A percentile compares a stretch with the other conserved stretches of the same genome.
Conservation (phyloP, 768 basidiomycete genomes). For the Lepiota venenata region DNA sequence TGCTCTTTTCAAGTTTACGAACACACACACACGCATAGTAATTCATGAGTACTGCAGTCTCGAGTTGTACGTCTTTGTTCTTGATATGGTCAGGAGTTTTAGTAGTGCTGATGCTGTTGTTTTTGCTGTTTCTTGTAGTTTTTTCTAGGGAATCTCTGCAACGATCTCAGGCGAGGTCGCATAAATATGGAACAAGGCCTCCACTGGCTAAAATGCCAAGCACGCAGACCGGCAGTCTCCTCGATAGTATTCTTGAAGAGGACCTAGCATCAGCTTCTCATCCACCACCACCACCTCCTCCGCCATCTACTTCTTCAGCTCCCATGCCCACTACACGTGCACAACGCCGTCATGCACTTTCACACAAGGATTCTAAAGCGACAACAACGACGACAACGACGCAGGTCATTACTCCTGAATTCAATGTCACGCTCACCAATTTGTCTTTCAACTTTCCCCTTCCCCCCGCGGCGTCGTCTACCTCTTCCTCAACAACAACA, state of each 20-base stretch:
- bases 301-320: constrained; percentile 8
- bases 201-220: constrained; percentile 2
- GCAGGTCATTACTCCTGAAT: constrained; percentile 13
- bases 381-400: constrained; percentile 28
- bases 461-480: constrained; percentile 31
- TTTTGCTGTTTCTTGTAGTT: constrained; percentile 17
- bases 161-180: constrained; percentile 4
- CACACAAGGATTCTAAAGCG: constrained; percentile 1
- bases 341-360: constrained; percentile 25
- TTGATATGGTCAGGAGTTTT: no score
- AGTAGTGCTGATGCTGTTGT: no score
- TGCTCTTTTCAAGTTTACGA: no score
- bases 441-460: constrained; percentile 32
- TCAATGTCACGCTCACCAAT: constrained; percentile 26
- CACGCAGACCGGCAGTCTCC: constrained; percentile 13
- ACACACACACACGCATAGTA: no score
- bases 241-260: constrained; percentile 32
- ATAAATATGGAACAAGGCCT: constrained; percentile 10
- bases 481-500: constrained; percentile 18
- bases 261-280: constrained; percentile 18
- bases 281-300: constrained; percentile 3
- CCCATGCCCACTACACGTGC: constrained; percentile 12
- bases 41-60: constrained; percentile 24
- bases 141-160: constrained; percentile 26
- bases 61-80: constrained; percentile 23